A percentile compares a stretch with the other conserved stretches of the same genome.
phyloP scores from a whole-genome alignment of 2,329 filamentous ascomycete species.

The Teratosphaeria viscida region DNA sequence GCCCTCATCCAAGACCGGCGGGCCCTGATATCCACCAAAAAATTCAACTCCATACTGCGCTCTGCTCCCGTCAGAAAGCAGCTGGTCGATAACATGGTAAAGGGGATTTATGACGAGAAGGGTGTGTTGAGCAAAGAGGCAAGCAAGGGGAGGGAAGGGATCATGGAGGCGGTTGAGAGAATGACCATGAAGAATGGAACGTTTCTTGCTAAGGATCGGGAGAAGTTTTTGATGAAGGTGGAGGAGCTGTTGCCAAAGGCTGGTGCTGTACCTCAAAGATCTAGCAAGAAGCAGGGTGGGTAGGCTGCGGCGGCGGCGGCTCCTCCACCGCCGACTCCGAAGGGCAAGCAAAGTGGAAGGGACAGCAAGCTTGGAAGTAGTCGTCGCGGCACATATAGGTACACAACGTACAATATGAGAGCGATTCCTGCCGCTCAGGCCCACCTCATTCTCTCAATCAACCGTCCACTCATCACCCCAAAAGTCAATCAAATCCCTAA shows the following conservation, averaged over 20 bases:
- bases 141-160: conserved; percentile 8
- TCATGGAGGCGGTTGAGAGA: conserved; percentile 14
- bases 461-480: conserved; percentile 26
- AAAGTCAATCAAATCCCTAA: conserved; percentile 26
- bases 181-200: conserved; percentile 15
- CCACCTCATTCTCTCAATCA: conserved; percentile 12
- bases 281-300: not conserved
- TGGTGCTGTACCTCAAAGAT: not conserved
- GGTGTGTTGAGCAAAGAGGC: conserved; percentile 4
- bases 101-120: conserved; percentile 14
- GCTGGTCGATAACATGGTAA: conserved; percentile 15
- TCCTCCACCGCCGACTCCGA: not conserved
- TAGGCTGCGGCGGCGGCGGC: not conserved
- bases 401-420: not conserved
- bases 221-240: conserved; percentile 24
- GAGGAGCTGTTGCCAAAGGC: conserved; percentile 11
- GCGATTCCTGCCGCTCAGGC: not conserved
- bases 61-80: conserved; percentile 6
- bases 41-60: conserved; percentile 2
- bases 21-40: conserved; percentile 3
- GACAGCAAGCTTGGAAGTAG: not conserved
- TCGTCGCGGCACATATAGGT: not conserved
- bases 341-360: not conserved
- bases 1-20: conserved; percentile 19
- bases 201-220: conserved; percentile 18